Percentiles rank a stretch among this genome's conserved stretches.
Conservation (phyloP, 495 filamentous ascomycete species). For the Penicillium coffeae region DNA sequence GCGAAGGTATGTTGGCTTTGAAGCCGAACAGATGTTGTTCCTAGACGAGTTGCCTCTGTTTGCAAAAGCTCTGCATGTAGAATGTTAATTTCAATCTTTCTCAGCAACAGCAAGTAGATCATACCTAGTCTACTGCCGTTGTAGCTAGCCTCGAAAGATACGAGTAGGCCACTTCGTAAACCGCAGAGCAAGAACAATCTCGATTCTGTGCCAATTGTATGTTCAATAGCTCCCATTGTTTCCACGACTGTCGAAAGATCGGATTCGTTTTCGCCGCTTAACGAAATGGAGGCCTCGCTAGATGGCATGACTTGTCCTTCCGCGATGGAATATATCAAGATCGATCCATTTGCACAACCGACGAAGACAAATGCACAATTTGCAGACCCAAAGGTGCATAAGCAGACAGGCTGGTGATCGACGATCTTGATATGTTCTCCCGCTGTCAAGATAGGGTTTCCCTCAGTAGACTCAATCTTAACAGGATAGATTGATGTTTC, state of each 20-base stretch:
- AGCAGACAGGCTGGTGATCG: constrained; percentile 33
- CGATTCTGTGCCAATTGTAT: background rate
- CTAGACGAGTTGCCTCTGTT: constrained; percentile 23
- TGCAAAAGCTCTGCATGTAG: constrained; percentile 27
- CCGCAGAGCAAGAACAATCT: constrained; percentile 36
- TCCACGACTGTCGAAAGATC: constrained; percentile 37
- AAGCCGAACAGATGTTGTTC: constrained; percentile 37
- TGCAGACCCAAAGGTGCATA: constrained; percentile 29
- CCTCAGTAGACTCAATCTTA: constrained; percentile 9
- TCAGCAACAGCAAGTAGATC: background rate
- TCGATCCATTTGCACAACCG: constrained; percentile 33
- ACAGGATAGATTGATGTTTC: constrained; percentile 22
- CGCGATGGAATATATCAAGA: constrained; percentile 28
- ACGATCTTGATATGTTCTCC: constrained; percentile 17
- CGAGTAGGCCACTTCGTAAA: constrained; percentile 40
- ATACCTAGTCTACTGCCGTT: constrained; percentile 16
- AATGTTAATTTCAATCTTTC: background rate
- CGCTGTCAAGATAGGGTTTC: constrained; percentile 13
- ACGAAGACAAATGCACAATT: constrained; percentile 29
- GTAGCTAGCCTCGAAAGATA: constrained; percentile 30
- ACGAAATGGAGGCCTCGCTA: constrained; percentile 9
- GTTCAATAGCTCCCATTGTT: constrained; percentile 28
- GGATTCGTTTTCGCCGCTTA: constrained; percentile 17
- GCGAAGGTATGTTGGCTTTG: constrained; percentile 25
- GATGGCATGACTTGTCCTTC: constrained; percentile 15